phyloP scores from a whole-genome alignment of 2,329 filamentous ascomycete species.

The Exophiala lecanii-corni region DNA sequence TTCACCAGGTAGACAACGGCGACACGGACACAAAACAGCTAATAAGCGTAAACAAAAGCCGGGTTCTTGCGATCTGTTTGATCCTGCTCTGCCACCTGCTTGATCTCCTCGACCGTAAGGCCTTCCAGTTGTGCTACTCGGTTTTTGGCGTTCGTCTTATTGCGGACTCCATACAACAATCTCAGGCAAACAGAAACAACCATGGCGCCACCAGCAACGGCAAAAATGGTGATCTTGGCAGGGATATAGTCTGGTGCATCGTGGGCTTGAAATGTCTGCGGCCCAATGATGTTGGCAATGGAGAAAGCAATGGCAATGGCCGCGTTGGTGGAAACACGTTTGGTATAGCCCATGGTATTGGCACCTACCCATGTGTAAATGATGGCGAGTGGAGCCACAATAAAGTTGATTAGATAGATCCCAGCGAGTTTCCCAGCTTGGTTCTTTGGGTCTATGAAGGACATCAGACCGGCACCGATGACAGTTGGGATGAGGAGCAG shows the following conservation, averaged over 20 bases:
- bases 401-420: constrained; percentile 43
- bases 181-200: constrained; percentile 3
- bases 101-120: neutral
- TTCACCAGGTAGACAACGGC: too few species aligned
- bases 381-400: constrained; percentile 39
- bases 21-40: too few species aligned
- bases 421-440: constrained; percentile 41
- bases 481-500: constrained; percentile 40
- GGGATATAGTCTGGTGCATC: constrained; percentile 41
- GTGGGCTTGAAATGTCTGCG: constrained; percentile 41
- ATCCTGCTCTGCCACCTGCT: neutral
- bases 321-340: constrained; percentile 44
- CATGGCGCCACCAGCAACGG: constrained; percentile 27
- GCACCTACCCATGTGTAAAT: constrained; percentile 43
- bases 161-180: constrained; percentile 4
- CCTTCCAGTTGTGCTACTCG: constrained; percentile 4
- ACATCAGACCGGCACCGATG: constrained; percentile 39
- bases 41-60: constrained; percentile 7
- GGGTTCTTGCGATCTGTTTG: constrained; percentile 6
- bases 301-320: constrained; percentile 45
- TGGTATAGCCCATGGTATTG: constrained; percentile 47
- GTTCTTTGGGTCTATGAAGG: constrained; percentile 34
- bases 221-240: constrained; percentile 40
- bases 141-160: constrained; percentile 1
- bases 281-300: constrained; percentile 42